Percentiles rank a stretch among this genome's conserved stretches.
Evolutionary conservation across 495 filamentous ascomycete genomes (phyloP).

Genomic region (Penicillium waksmanii): DNA sequence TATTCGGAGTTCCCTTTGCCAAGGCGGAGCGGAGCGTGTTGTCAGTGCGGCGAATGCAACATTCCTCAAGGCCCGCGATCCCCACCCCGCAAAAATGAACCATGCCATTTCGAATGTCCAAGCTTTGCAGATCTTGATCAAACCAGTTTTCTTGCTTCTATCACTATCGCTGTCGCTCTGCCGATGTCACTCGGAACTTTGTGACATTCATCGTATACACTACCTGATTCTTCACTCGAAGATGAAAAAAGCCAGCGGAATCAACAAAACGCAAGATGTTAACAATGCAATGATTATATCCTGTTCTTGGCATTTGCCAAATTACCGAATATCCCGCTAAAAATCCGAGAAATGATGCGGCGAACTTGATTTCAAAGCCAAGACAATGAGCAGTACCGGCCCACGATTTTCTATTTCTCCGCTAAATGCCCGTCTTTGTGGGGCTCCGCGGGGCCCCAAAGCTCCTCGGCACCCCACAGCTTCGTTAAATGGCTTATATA

Average conservation of each 20-base stretch:
- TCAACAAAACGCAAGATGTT: background rate
- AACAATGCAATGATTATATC: background rate
- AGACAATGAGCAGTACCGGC: background rate
- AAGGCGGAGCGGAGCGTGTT: constrained; percentile 7
- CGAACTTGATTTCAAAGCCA: background rate
- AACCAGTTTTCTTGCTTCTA: background rate
- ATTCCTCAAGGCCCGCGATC: constrained; percentile 6
- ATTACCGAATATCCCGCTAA: background rate
- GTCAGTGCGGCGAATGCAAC: constrained; percentile 15
- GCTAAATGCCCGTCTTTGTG: constrained; percentile 10
- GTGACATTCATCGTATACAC: background rate
- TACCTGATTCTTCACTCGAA: background rate
- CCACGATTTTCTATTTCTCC: constrained; percentile 3
- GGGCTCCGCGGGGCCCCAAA: constrained; percentile 4
- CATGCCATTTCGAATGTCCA: background rate
- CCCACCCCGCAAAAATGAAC: constrained; percentile 3
- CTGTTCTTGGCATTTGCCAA: background rate
- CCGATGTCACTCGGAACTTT: background rate
- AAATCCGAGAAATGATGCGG: background rate
- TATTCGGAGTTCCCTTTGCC: constrained; percentile 1
- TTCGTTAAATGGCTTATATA: too few species aligned
- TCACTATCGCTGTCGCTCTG: background rate
- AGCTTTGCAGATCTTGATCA: background rate
- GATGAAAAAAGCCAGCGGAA: background rate
- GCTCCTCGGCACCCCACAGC: too few species aligned